Percentiles rank a stretch among this genome's conserved stretches.
phyloP scores from a whole-genome alignment of 768 basidiomycete genomes.

The Boletus barrowsii region DNA sequence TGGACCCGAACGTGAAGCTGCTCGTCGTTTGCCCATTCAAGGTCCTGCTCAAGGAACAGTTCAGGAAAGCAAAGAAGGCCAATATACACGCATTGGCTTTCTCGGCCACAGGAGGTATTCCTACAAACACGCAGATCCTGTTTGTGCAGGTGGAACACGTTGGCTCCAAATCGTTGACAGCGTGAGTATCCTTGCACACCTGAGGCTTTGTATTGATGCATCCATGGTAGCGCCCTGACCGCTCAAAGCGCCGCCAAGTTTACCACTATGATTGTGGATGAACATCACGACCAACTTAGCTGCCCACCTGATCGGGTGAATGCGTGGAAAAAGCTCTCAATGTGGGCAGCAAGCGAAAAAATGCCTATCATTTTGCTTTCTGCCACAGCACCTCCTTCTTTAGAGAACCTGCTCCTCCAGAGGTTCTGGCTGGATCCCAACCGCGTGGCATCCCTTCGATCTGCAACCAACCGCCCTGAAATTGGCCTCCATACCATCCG shows the following conservation, averaged over 20 bases:
- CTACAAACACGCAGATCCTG: neutral
- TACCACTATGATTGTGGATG: neutral
- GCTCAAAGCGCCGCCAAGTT: neutral
- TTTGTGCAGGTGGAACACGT: constrained; percentile 11
- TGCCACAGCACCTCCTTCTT: neutral
- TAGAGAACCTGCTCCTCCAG: neutral
- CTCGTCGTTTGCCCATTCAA: constrained; percentile 8
- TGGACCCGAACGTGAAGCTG: neutral
- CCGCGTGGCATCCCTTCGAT: neutral
- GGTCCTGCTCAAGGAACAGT: constrained; percentile 7
- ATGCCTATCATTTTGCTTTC: constrained; percentile 1
- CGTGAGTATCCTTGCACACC: neutral
- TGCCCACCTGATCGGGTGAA: neutral
- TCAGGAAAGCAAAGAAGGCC: neutral
- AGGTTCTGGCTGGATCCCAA: neutral
- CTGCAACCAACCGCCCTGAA: neutral
- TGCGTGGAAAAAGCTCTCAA: neutral
- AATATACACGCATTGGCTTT: too few relatives aligned
- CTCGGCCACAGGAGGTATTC: neutral
- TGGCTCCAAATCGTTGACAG: neutral
- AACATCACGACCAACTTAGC: constrained; percentile 7
- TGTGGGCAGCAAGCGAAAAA: neutral
- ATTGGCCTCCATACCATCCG: neutral
- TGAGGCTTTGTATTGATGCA: neutral
- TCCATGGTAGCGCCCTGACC: neutral